A percentile compares a stretch with the other conserved stretches of the same genome.
These are phyloP conservation scores for Pachysandra terminalis DNA, from an alignment of 164 flowering plant genomes.

Conservation along the genomic window DNA sequence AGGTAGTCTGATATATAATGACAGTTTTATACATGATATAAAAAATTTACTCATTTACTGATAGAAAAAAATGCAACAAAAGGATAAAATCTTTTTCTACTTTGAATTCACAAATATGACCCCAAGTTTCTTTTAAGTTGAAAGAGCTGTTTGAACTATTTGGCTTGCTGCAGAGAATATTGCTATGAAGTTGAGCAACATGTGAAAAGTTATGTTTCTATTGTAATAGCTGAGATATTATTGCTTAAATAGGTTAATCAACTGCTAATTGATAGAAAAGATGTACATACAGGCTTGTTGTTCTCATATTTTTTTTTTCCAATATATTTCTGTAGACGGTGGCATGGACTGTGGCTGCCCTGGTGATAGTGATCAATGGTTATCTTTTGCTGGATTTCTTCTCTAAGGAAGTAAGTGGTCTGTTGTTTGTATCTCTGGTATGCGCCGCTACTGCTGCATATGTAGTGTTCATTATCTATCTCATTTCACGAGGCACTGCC, in stretches of 20 bases:
- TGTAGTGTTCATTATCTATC: constrained; percentile 61
- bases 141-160: too few species aligned
- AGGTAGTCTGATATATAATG: too few species aligned
- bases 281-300: neutral
- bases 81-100: too few species aligned
- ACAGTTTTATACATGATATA: too few species aligned
- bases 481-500: constrained; percentile 32
- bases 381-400: constrained; percentile 79
- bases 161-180: too few species aligned
- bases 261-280: neutral
- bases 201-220: too few species aligned
- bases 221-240: neutral
- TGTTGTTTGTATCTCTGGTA: constrained; percentile 45
- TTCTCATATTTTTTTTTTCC: neutral
- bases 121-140: too few species aligned
- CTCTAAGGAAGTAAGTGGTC: constrained; percentile 60
- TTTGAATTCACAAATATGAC: too few species aligned
- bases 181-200: too few species aligned
- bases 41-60: too few species aligned
- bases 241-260: neutral
- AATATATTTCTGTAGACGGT: constrained; percentile 39
- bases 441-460: constrained; percentile 49
- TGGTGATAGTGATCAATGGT: constrained; percentile 84
- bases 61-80: too few species aligned
- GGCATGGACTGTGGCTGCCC: constrained; percentile 78